Base-by-base conservation (phyloP, 164 flowering plant species). In the Magnolia changhungtana region DNA sequence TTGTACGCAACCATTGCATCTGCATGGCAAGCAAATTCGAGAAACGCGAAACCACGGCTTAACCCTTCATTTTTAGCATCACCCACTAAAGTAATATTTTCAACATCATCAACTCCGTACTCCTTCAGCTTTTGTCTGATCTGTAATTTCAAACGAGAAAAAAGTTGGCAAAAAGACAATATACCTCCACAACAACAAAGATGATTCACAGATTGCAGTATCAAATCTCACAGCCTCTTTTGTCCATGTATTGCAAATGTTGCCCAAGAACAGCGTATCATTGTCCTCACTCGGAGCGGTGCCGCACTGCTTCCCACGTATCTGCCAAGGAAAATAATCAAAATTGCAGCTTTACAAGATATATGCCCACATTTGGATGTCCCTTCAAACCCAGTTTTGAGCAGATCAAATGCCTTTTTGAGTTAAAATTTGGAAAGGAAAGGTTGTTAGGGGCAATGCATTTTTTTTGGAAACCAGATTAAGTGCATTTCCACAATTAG, bases 231-330 rank as follows among this genome's bases (percentile, higher is more conserved):
- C 95, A 76, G 97, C 97, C 84, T 91, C 97, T 82, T 87, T 91
- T 72, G 95, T 91, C 97, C 97, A 92, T 68, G 92, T 89, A 75
- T 92, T 92, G 87, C 91, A 89, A 61, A 92, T 88, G 84, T 91
- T 92, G 45, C 97, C 97, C 80, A 92, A 70, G 77, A 92, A 92
- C 66, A 92, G 77, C 2, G 90, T 84, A 75, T 92, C 91, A 79
- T 89, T 88, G 83, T 91, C 97, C 85, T 92, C 92, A 63, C 90
- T 87, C 8, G 93, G 88, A 68, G 93, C 90, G 78, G 86, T 80
- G 16, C 92, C 90, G 81, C 95, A 92, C 64, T 89, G 84, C 79
- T 89, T 90, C 65, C 97, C 97, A 77, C 84, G 79, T 76, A 92
- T 90, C 97, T 92, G 86, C 23, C 58, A 75, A 78, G 3, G 71